Percentiles rank a stretch among this genome's conserved stretches.
Evolutionary conservation across 805 yeast genomes (phyloP).

Genomic region (Metschnikowia gelsemii): DNA sequence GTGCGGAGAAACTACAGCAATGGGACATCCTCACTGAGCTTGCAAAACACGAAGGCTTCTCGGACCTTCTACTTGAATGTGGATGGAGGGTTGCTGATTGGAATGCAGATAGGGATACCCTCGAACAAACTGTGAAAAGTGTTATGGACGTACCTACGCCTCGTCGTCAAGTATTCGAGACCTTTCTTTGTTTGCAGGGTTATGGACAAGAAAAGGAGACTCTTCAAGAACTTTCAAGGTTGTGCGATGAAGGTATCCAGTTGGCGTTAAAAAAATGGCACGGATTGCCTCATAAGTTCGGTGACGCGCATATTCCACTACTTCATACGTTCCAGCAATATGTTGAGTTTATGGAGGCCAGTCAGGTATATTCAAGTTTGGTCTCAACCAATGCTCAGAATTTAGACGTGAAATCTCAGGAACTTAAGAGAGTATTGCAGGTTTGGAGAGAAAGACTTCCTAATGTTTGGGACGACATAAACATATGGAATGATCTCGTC

Average conservation of each 20-base stretch:
- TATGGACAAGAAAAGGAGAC: constrained; percentile 89
- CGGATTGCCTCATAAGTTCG: constrained; percentile 72
- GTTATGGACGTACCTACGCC: constrained; percentile 99
- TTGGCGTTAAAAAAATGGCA: constrained; percentile 91
- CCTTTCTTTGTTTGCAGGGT: constrained; percentile 89
- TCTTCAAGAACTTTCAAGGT: constrained; percentile 75
- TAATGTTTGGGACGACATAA: constrained; percentile 95
- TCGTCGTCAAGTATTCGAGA: constrained; percentile 90
- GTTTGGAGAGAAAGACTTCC: constrained; percentile 99
- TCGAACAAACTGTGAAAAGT: constrained; percentile 90
- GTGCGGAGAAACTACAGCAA: constrained; percentile 95
- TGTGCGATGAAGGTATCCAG: constrained; percentile 96
- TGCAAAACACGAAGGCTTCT: constrained; percentile 97
- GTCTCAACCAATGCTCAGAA: constrained; percentile 90
- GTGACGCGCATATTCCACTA: constrained; percentile 83
- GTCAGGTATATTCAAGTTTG: constrained; percentile 85
- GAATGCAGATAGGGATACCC: constrained; percentile 91
- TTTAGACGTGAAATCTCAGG: constrained; percentile 89
- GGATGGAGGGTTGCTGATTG: constrained; percentile 99
- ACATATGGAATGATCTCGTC: constrained; percentile 94
- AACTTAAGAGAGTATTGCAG: constrained; percentile 87
- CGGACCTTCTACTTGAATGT: constrained; percentile 92
- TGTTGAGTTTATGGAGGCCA: constrained; percentile 96
- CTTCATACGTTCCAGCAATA: constrained; percentile 95
- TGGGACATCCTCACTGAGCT: constrained; percentile 97